Base-by-base conservation (phyloP, 805 yeast genomes). In the Candida michaelii region DNA sequence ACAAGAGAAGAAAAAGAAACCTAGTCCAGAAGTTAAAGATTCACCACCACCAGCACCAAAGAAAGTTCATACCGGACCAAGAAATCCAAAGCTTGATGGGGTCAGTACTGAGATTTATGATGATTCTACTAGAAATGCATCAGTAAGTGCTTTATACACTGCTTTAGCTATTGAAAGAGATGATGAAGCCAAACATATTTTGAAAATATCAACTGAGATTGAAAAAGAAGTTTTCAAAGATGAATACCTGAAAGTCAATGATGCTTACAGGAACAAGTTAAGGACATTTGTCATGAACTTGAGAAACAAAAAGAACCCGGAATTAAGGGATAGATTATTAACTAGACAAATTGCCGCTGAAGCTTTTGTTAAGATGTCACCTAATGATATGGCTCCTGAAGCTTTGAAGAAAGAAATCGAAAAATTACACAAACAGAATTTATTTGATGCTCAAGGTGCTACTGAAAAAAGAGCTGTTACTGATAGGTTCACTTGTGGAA, bases 381-480 rank as follows among this genome's bases (percentile, higher is more conserved):
- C 96, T n/a, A 88, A 84, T 58, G 99, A 93, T 52, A 76, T 93
- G 82, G 98, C 98, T 0, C 96, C 97, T 3, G 97, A 87, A 56
- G 81, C 88, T 25, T 76, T 93, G 53, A 88, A 85, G 64, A 77
- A 83, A 62, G 93, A 90, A 60, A 74, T 90, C 52, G 95, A 89
- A 56, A 82, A 85, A 55, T 76, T 93, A 53, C 89, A 87, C 57
- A 83, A 86, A 60, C 85, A 88, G 63, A 93, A 93, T 63, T 72
- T 93, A 60, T 91, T 86, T 65, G 95, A 91, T 60, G 99, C 99
- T 2, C 97, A 89, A 66, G 97, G 97, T 55, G 98, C 99, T 5
- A 89, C 88, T 5, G 93, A 91, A 56, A 89, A 89, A 71, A 78
- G 97, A 55, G 96, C 98, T 1, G 89, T 89, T 29, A 93, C 99